Conservation (phyloP, 306 rosid species). For the Rosa multiflora region DNA sequence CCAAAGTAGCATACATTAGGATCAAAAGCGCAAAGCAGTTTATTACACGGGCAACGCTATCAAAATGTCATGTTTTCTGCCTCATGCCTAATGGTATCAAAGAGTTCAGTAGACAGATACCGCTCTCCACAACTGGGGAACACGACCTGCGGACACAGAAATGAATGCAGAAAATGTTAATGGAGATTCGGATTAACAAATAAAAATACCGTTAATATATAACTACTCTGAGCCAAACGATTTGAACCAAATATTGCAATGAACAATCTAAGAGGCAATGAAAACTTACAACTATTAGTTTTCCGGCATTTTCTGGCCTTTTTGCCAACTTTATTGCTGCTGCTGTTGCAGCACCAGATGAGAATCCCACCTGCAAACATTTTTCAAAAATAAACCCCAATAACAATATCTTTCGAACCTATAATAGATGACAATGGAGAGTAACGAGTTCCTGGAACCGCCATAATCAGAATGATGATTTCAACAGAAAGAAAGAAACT, state of each 20-base stretch:
- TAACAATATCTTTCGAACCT: too few relatives aligned
- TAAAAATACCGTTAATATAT: too few relatives aligned
- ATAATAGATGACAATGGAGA: background rate
- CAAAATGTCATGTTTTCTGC: conserved; percentile 53
- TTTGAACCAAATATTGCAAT: background rate
- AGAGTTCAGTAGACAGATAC: conserved; percentile 50
- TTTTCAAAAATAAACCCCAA: background rate
- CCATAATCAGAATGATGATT: too few relatives aligned
- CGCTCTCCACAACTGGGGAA: conserved; percentile 76
- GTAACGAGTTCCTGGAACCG: background rate
- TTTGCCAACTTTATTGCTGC: conserved; percentile 68
- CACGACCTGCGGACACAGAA: conserved; percentile 37
- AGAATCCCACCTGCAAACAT: conserved; percentile 65
- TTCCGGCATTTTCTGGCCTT: conserved; percentile 70
- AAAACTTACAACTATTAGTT: conserved; percentile 61
- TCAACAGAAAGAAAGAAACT: too few relatives aligned
- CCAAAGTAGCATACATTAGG: background rate
- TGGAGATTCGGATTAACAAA: background rate
- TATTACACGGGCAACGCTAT: too few relatives aligned
- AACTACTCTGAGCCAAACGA: too few relatives aligned
- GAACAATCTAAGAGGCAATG: background rate
- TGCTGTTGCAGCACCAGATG: conserved; percentile 81
- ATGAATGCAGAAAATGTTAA: background rate
- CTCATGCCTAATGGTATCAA: conserved; percentile 55
- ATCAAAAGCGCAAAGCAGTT: background rate